Evolutionary conservation across 306 rosid species (phyloP), one percentile per base, ranked within the genome.

Genomic region (Ceratonia siliqua): DNA sequence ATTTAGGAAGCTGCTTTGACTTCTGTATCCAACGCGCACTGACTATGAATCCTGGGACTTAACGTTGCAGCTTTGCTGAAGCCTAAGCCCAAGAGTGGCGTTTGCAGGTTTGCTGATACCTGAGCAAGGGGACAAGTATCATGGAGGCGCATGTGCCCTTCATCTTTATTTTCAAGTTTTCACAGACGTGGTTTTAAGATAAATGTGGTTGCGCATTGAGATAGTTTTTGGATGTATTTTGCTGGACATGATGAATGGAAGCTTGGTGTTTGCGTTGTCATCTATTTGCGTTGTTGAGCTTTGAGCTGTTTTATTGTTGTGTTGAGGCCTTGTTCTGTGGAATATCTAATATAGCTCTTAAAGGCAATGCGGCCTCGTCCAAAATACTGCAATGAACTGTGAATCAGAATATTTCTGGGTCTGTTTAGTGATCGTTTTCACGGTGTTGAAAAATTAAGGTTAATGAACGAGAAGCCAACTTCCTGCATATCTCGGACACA

Each of bases 61-160:
- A 55, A 14, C 15, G 13, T 58, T 0, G 0, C 77, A 83, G 87
- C 33, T 84, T 84, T 62, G 84, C 84, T 2, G 82, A 80, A 0
- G 84, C 82, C 6, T 84, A 68, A 72, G 65, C 30, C 10, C 8
- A 50, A 48, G 5, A 48, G 22, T 15, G n/a, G 53, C n/a, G 18
- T 67, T 67, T 14, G 90, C 79, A 84, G 88, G 14, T 87, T 82
- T 69, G 88, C 91, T 20, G 91, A 87, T 3, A 88, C 88, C 4
- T 87, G 71, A 87, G 78, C 62, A 36, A 27, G 8, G 58, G 81
- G 66, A 61, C 17, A n/a, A 8, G 45, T 49, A 62, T 58, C 3
- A 39, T 5, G 39, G 68, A 39, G 54, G 70, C 61, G 6, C 2
- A 18, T 6, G 24, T 68, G 71, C 62, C 68, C 9, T 3, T 27